Evolutionary conservation across 352 stramenopile genomes (phyloP), one percentile per base, ranked within the genome.

Genomic region (Phytophthora aleatoria): DNA sequence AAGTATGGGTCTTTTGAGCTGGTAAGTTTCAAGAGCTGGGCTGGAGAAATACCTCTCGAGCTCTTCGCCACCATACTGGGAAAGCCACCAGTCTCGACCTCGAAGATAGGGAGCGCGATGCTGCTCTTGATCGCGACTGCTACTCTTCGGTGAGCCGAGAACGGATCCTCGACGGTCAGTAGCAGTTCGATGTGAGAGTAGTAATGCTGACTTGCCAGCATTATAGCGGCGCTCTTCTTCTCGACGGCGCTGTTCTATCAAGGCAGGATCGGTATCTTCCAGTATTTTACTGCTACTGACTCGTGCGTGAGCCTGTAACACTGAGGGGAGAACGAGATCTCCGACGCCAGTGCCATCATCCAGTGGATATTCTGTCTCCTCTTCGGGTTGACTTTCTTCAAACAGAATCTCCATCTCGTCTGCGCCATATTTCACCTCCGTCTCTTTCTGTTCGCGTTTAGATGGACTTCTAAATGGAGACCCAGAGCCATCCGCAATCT

Each of bases 1-100:
- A 6, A 91, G 68, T 5, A 91, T 78, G 0, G 80, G 84, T 8
- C 87, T 73, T 41, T 76, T 85, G 1, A 96, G 71, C 1, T 75
- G 65, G 45, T 96, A 96, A 7, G 76, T 88, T 57, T 96, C 89
- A 5, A 96, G 75, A 1, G 89, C 87, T 48, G 78, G 84, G 2
- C 57, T 73, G 38, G 86, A 70, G 8, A 96, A 73, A 44, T 81
- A 95, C 1, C 86, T 69, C 48, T 96, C 89, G 3, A 96, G 79
- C 54, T 95, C 86, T 70, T 94, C 83, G 0, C 88, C 88, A 2
- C 75, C 73, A 24, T 78, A 66, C 27, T 92, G 61, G 12, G 58
- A 73, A 50, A 92, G 87, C 85, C 85, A 94, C 85, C 85, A 94
- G 49, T 91, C 85, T 16, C 85, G 69, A 0, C 83, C 85, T 13